These are phyloP conservation scores for Penicillium aurantiogriseum DNA, from an alignment of 2,329 filamentous ascomycete genomes.

Conservation along the genomic window DNA sequence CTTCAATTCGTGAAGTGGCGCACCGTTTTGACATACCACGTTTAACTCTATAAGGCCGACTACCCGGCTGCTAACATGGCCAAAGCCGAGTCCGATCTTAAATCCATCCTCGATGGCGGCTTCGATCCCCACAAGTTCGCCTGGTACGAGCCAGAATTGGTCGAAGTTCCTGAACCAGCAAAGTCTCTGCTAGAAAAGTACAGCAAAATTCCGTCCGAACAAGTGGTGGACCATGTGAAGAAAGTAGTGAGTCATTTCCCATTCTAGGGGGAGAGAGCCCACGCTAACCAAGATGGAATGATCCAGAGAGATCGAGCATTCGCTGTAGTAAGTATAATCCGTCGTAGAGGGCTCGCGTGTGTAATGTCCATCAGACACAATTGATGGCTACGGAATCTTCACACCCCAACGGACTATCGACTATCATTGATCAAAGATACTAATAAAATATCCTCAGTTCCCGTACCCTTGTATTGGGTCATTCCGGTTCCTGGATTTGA, in stretches of 20 bases:
- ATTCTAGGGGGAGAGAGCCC: neutral
- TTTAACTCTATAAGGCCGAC: too few relatives aligned
- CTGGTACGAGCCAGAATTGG: slow-evolving; percentile 19
- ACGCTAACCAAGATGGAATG: neutral
- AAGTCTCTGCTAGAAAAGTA: slow-evolving; percentile 20
- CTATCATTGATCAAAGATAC: neutral
- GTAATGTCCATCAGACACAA: neutral
- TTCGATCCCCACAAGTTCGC: slow-evolving; percentile 12
- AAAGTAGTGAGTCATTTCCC: slow-evolving; percentile 14
- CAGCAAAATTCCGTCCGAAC: slow-evolving; percentile 15
- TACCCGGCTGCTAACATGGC: slow-evolving; percentile 5
- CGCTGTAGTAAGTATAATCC: slow-evolving; percentile 14
- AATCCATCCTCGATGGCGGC: slow-evolving; percentile 11
- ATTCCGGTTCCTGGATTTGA: slow-evolving; percentile 25
- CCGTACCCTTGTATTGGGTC: slow-evolving; percentile 27
- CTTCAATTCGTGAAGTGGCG: too few relatives aligned
- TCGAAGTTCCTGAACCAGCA: slow-evolving; percentile 16
- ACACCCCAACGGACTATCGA: too few relatives aligned
- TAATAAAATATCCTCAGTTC: slow-evolving; percentile 11
- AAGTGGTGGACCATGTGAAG: slow-evolving; percentile 20
- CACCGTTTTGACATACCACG: too few relatives aligned
- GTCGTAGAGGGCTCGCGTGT: neutral
- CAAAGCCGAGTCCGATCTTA: slow-evolving; percentile 14
- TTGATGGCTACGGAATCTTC: neutral
- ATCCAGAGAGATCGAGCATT: slow-evolving; percentile 22